These are phyloP conservation scores for Straminergon stramineum DNA, from an alignment of 225 moss, liverwort and hornwort genomes.

Conservation along the genomic window DNA sequence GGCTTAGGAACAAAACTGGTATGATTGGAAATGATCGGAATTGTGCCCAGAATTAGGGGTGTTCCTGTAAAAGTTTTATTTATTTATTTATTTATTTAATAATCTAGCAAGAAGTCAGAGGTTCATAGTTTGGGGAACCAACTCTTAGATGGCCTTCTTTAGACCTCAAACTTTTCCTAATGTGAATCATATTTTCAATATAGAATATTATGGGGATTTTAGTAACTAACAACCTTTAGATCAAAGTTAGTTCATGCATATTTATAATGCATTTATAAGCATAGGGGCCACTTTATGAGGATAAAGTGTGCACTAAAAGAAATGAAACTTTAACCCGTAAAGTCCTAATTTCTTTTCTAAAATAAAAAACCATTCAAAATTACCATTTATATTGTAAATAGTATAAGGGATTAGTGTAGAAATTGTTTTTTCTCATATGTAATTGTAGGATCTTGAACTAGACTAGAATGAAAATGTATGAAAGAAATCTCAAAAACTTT, in stretches of 20 bases:
- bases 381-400: not conserved
- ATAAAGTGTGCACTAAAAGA: not conserved
- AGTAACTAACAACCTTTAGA: accelerated
- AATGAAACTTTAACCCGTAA: not conserved
- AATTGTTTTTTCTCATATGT: no score
- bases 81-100: no score
- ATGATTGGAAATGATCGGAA: no score
- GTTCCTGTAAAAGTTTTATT: no score
- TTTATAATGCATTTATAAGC: no score
- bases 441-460: not conserved
- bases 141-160: no score
- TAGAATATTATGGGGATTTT: not conserved
- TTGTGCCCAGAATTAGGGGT: no score
- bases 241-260: accelerated
- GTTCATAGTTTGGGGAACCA: no score
- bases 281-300: not conserved
- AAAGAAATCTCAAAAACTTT: not conserved
- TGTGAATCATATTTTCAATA: not conserved
- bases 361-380: not conserved
- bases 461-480: not conserved
- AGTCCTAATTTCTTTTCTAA: not conserved
- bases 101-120: no score
- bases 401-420: no score
- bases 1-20: no score
- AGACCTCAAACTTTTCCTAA: no score